A percentile compares a stretch with the other conserved stretches of the same genome.
phyloP scores from a whole-genome alignment of 305 asterid species.

The Solanum hybrid region DNA sequence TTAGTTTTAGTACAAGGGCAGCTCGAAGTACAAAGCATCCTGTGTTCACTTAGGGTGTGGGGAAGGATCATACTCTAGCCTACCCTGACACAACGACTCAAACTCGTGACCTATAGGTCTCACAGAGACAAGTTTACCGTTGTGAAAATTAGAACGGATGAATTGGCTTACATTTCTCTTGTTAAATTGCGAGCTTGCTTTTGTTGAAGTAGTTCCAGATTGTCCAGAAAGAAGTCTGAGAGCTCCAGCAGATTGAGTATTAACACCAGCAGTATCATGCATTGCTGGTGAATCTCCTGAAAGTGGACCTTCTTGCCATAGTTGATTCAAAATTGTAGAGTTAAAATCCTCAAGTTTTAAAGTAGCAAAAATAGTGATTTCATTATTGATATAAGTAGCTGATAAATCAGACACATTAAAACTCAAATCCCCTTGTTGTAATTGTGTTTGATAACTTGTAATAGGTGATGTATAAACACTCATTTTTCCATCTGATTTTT shows the following conservation, averaged over 20 bases:
- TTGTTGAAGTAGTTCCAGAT: slow-evolving; percentile 22
- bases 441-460: slow-evolving; percentile 35
- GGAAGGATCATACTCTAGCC: background rate
- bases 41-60: background rate
- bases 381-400: slow-evolving; percentile 44
- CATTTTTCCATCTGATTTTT: slow-evolving; percentile 66
- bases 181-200: slow-evolving; percentile 34
- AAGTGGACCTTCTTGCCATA: slow-evolving; percentile 86
- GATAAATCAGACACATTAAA: slow-evolving; percentile 61
- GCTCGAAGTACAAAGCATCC: background rate
- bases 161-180: slow-evolving; percentile 45
- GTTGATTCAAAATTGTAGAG: slow-evolving; percentile 59
- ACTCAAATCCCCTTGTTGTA: slow-evolving; percentile 52
- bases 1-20: background rate
- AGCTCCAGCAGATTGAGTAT: slow-evolving; percentile 49
- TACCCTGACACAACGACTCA: background rate
- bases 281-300: slow-evolving; percentile 48
- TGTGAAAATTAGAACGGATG: background rate
- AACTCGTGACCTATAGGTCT: background rate
- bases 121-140: background rate
- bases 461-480: slow-evolving; percentile 65
- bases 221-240: slow-evolving; percentile 63
- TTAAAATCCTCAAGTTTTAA: slow-evolving; percentile 40
- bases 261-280: slow-evolving; percentile 51
- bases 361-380: slow-evolving; percentile 54